Conservation (phyloP, 148 eudicot species). For the Vaccinium darrowii region DNA sequence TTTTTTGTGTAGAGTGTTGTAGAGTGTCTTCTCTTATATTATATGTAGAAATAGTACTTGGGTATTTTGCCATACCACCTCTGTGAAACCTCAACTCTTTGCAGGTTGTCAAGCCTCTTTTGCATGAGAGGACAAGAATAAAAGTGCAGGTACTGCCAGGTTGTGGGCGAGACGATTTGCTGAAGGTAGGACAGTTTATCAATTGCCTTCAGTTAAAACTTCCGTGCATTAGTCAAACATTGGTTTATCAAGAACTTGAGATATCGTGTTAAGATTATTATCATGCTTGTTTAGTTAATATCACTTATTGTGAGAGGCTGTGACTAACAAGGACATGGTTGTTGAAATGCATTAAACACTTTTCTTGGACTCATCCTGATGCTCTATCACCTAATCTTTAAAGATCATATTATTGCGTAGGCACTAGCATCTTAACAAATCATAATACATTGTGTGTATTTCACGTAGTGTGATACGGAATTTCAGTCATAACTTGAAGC, state of each 20-base stretch:
- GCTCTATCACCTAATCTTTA: not conserved
- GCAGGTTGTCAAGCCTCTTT: constrained; percentile 90
- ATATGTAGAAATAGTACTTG: not conserved
- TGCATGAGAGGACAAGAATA: constrained; percentile 86
- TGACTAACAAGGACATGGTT: not conserved
- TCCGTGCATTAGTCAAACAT: not conserved
- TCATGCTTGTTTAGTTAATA: not conserved
- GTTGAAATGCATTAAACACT: not conserved
- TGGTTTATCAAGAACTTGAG: not conserved
- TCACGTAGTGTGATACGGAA: not conserved
- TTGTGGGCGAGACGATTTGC: constrained; percentile 69
- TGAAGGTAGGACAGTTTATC: constrained; percentile 22
- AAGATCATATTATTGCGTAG: no score
- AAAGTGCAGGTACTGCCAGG: constrained; percentile 84
- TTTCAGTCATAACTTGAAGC: not conserved
- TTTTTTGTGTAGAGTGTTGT: no score
- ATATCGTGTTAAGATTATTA: not conserved
- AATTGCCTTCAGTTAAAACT: not conserved
- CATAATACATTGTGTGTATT: not conserved
- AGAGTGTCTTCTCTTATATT: not conserved
- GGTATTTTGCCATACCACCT: not conserved
- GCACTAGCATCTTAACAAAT: not conserved
- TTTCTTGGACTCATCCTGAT: not conserved
- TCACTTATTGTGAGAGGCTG: not conserved
- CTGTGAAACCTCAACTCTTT: constrained; percentile 12